Evolutionary conservation across 2,329 filamentous ascomycete species (phyloP), one percentile per base, ranked within the genome.

Genomic region (Botryotinia globosa): DNA sequence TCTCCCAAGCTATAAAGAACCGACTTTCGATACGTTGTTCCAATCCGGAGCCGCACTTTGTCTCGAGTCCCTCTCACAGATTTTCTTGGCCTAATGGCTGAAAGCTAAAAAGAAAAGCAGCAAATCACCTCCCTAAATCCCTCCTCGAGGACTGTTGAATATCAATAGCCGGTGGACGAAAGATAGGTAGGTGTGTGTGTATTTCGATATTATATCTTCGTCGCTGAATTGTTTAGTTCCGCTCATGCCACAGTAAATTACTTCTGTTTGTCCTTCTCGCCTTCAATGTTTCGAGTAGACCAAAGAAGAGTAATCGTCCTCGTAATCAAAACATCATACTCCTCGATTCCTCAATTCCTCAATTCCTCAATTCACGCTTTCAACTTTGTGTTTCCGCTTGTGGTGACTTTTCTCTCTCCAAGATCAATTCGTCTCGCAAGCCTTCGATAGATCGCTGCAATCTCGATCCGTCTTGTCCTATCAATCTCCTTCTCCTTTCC

Each of bases 31-130:
- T 68, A 42, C 37, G 65, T 68, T 32, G 65, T 68, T 20, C 65
- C 65, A 68, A 68, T 56, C 34, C 25, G 51, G 48, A 68, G 65
- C 48, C 65, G 51, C 65, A 68, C 48, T 56, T 68, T 68, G 48
- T 56, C 48, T 68, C 65, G 65, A 68, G 65, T 68, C 37, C 48
- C 65, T 42, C 65, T 68, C 65, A 68, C 65, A 68, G 65, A 42
- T 22, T 32, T 42, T 56, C 65, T 22, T n/a, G 34, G 65, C 65
- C 65, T 9, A 42, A 22, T 56, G 65, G 65, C 65, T 42, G n/a
- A n/a, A 42, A 42, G 65, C 48, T 42, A 56, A 32, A 32, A 32
- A 54, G 64, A 39, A 29, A 42, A 29, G 65, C 37, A 25, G 42
- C n/a, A 68, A 68, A 32, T 29, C 18, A 22, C 34, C 48, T 25